Evolutionary conservation across 2,329 filamentous ascomycete species (phyloP), one percentile per base, ranked within the genome.

Genomic region (Cryphonectria japonica): DNA sequence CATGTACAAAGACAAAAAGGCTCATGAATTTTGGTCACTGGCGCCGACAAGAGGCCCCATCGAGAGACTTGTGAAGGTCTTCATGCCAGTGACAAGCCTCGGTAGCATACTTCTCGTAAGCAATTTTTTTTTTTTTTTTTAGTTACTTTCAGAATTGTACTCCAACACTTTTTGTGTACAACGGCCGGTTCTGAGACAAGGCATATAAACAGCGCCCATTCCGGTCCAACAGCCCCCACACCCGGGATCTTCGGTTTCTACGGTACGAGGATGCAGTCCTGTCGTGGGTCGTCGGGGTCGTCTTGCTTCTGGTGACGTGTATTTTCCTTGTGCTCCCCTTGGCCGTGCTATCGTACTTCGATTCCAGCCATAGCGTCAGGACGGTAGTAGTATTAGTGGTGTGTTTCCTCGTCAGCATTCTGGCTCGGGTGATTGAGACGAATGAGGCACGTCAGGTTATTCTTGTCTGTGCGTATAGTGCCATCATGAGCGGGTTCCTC

Each of bases 311-410:
- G 8, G 69, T 29, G 2, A 59, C 68, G 3, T 70, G 64, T 41
- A 13, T 68, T 13, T 68, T 70, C 29, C 65, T 70, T 22, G 34
- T 68, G 2, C 9, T 70, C 26, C 65, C 65, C 34, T 29, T 68
- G 22, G 65, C 69, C 3, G 34, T 70, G n/a, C 69, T 70, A n/a
- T 41, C 37, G 2, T 70, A 70, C 13, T 70, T 57, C 22, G 64
- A 70, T 14, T 57, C 65, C 4, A 39, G 60, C 7, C 65, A 26
- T 9, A 14, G 1, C 4, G 22, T 39, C 8, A 59, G 59, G 61
- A 68, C 41, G 37, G 50, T 11, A 13, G 3, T 68, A 34, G 37
- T 70, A 1, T n/a, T 63, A 16, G 69, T n/a, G 11, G 68, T 50
- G 63, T 70, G 69, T 26, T 34, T 68, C 26, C 32, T 70, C 11